These are phyloP conservation scores for Leavenworthia alabamica DNA, from an alignment of 345 rosid genomes.

Conservation along the genomic window DNA sequence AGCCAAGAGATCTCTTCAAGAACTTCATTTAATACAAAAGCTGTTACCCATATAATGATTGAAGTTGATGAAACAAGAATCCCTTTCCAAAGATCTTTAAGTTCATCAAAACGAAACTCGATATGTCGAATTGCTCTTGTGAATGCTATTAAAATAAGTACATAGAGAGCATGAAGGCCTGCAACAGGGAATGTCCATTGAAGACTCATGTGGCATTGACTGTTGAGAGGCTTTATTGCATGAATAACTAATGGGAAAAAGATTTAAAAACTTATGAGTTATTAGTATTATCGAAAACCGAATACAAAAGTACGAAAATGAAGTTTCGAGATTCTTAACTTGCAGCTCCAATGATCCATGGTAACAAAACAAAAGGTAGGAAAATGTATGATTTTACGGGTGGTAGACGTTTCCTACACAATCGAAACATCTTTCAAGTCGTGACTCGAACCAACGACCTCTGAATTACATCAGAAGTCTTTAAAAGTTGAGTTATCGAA, in stretches of 20 bases:
- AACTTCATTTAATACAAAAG: conserved; percentile 66
- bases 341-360: conserved; percentile 71
- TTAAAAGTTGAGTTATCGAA: too few relatives aligned
- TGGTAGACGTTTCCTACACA: conserved; percentile 82
- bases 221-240: conserved; percentile 48
- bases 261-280: conserved; percentile 12
- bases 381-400: conserved; percentile 63
- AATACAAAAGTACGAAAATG: neutral
- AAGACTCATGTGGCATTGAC: conserved; percentile 53
- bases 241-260: conserved; percentile 49
- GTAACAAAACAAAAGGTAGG: conserved; percentile 63
- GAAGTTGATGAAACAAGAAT: conserved; percentile 60
- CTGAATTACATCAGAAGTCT: too few relatives aligned
- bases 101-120: conserved; percentile 80
- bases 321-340: conserved; percentile 42
- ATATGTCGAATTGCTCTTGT: conserved; percentile 61
- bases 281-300: neutral
- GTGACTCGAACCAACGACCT: too few relatives aligned
- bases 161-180: conserved; percentile 51
- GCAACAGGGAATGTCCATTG: conserved; percentile 51
- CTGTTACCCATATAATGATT: conserved; percentile 64
- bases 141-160: conserved; percentile 52
- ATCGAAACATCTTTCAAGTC: too few relatives aligned
- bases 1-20: conserved; percentile 55
- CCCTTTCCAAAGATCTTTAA: conserved; percentile 82